Conservation (phyloP, 2,329 filamentous ascomycete genomes). For the Didymosphaeria variabile region DNA sequence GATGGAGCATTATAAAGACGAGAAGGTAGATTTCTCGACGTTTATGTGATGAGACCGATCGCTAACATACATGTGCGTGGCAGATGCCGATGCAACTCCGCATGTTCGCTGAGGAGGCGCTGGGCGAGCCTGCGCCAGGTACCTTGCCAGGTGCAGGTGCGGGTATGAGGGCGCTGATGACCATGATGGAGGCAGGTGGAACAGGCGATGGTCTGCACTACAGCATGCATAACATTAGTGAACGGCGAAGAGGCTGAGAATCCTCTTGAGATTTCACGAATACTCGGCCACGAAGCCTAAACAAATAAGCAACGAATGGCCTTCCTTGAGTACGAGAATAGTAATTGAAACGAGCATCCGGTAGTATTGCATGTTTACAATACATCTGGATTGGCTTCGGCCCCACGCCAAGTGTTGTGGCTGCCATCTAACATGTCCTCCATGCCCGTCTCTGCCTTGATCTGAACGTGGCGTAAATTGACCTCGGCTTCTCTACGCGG, state of each 20-base stretch:
- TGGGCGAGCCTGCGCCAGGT: slow-evolving; percentile 26
- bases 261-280: neutral
- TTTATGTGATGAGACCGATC: too few relatives aligned
- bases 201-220: neutral
- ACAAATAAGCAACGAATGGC: too few relatives aligned
- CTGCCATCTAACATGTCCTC: too few relatives aligned
- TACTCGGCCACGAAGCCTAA: too few relatives aligned
- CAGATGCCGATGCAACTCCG: slow-evolving; percentile 38
- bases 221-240: neutral
- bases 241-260: neutral
- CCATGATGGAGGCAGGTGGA: slow-evolving; percentile 26
- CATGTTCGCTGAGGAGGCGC: slow-evolving; percentile 35
- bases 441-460: too few relatives aligned
- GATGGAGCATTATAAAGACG: slow-evolving; percentile 33
- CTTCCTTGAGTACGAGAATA: too few relatives aligned
- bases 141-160: slow-evolving; percentile 24
- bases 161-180: slow-evolving; percentile 29
- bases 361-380: too few relatives aligned
- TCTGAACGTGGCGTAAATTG: too few relatives aligned
- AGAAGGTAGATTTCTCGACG: neutral
- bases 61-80: neutral
- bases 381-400: too few relatives aligned
- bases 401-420: too few relatives aligned
- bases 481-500: too few relatives aligned
- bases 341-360: too few relatives aligned